phyloP scores from a whole-genome alignment of 2,329 filamentous ascomycete species.

The Diplocarpon mali region DNA sequence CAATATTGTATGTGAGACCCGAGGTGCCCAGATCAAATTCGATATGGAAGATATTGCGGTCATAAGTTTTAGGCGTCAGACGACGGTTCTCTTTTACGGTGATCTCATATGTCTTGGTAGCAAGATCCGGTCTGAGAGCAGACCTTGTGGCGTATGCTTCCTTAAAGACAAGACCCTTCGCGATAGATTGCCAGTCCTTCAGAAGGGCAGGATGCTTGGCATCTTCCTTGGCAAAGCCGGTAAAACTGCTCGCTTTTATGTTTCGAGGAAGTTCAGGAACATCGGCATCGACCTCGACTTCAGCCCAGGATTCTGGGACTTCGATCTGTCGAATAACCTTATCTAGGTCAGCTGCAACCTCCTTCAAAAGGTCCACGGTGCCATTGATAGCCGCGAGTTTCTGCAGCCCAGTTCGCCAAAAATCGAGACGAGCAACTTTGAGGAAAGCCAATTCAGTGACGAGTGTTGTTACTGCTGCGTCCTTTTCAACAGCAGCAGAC shows the following conservation, averaged over 20 bases:
- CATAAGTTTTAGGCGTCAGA: slow-evolving; percentile 77
- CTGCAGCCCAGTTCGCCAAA: slow-evolving; percentile 49
- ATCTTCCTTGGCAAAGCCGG: slow-evolving; percentile 66
- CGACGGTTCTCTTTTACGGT: slow-evolving; percentile 92
- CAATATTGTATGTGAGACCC: slow-evolving; percentile 91
- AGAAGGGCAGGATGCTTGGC: slow-evolving; percentile 54
- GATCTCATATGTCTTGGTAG: slow-evolving; percentile 76
- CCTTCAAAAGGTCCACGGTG: slow-evolving; percentile 39
- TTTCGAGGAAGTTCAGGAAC: slow-evolving; percentile 45
- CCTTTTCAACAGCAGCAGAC: slow-evolving; percentile 56
- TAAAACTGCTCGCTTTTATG: slow-evolving; percentile 72
- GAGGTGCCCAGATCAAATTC: slow-evolving; percentile 92
- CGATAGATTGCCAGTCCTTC: slow-evolving; percentile 70
- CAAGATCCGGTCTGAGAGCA: slow-evolving; percentile 71
- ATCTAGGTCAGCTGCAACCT: slow-evolving; percentile 56
- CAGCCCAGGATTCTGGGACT: slow-evolving; percentile 70
- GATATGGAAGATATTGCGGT: slow-evolving; percentile 99
- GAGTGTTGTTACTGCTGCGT: slow-evolving; percentile 48
- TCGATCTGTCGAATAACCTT: slow-evolving; percentile 63
- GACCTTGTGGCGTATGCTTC: slow-evolving; percentile 74
- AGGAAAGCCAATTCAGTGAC: slow-evolving; percentile 77
- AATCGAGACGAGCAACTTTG: slow-evolving; percentile 58
- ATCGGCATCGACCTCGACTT: slow-evolving; percentile 48
- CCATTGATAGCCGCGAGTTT: slow-evolving; percentile 52
- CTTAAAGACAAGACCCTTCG: slow-evolving; percentile 85